Conservation (phyloP, 2,329 filamentous ascomycete species). For the Ophiocordyceps unilateralis region DNA sequence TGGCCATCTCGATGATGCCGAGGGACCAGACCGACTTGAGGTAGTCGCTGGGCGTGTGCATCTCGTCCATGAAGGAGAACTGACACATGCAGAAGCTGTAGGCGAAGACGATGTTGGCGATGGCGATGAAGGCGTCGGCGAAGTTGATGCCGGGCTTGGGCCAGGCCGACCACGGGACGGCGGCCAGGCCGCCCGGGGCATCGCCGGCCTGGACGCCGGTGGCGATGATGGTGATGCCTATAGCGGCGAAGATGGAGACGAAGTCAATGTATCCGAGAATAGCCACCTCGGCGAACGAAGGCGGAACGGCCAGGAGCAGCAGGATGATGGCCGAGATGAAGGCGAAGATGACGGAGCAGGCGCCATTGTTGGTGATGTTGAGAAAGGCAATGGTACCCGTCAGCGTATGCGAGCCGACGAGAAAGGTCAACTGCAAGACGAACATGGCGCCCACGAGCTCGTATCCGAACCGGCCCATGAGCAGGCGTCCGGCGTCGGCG, state of each 20-base stretch:
- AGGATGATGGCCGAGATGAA: slow-evolving; percentile 28
- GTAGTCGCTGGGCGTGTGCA: slow-evolving; percentile 30
- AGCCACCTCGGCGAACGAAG: slow-evolving; percentile 29
- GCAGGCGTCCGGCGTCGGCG: slow-evolving; percentile 46
- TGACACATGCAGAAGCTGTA: slow-evolving; percentile 40
- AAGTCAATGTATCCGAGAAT: slow-evolving; percentile 38
- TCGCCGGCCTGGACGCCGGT: slow-evolving; percentile 30
- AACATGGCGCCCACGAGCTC: slow-evolving; percentile 46
- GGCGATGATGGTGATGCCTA: slow-evolving; percentile 49
- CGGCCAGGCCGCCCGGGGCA: slow-evolving; percentile 13
- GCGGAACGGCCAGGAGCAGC: slow-evolving; percentile 26
- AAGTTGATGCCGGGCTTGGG: slow-evolving; percentile 28
- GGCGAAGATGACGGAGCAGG: slow-evolving; percentile 27
- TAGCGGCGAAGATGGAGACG: slow-evolving; percentile 43
- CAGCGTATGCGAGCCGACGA: slow-evolving; percentile 54
- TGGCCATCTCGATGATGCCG: slow-evolving; percentile 40
- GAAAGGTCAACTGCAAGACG: slow-evolving; percentile 47
- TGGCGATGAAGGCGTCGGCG: slow-evolving; percentile 38
- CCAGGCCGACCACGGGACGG: slow-evolving; percentile 26
- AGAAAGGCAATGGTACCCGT: slow-evolving; percentile 55
- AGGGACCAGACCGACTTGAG: slow-evolving; percentile 41
- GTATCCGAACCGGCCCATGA: slow-evolving; percentile 41
- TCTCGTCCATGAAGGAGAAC: slow-evolving; percentile 36
- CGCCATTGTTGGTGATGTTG: slow-evolving; percentile 38
- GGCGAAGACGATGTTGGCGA: slow-evolving; percentile 55